A percentile compares a stretch with the other conserved stretches of the same genome.
phyloP scores from a whole-genome alignment of 2,329 filamentous ascomycete species.

The Aspergillus sp. region DNA sequence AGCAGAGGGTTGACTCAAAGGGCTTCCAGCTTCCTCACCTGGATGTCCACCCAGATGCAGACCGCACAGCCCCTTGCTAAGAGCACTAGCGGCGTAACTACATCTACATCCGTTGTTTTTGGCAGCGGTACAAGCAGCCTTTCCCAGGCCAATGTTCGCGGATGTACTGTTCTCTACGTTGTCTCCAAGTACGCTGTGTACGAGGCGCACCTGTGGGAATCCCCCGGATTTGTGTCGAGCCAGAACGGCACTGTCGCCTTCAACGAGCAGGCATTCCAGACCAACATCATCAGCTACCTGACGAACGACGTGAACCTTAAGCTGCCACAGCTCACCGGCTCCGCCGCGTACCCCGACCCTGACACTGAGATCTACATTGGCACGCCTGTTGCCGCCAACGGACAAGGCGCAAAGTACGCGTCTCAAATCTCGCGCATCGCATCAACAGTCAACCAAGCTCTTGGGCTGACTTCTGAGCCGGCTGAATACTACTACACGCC shows the following conservation, averaged over 20 bases:
- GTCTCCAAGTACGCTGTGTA: neutral
- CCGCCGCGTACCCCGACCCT: neutral
- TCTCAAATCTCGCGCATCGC: neutral
- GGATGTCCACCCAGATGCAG: neutral
- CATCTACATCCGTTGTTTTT: neutral
- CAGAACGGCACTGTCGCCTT: neutral
- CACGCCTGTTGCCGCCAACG: neutral
- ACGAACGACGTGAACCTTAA: neutral
- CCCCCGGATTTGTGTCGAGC: neutral
- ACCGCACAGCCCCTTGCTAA: neutral
- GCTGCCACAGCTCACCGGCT: neutral
- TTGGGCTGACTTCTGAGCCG: neutral
- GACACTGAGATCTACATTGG: constrained; percentile 1
- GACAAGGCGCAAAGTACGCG: neutral
- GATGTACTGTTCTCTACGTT: neutral
- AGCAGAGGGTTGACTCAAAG: neutral
- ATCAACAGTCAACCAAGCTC: neutral
- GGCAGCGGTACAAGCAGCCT: neutral
- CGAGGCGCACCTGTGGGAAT: neutral
- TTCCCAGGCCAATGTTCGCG: neutral
- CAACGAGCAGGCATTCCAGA: neutral
- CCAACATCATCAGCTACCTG: neutral
- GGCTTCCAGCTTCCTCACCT: neutral
- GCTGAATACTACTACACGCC: neutral
- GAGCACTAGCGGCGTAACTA: neutral